Conservation (phyloP, 805 yeast genomes). For the Metschnikowia bowlesiae region DNA sequence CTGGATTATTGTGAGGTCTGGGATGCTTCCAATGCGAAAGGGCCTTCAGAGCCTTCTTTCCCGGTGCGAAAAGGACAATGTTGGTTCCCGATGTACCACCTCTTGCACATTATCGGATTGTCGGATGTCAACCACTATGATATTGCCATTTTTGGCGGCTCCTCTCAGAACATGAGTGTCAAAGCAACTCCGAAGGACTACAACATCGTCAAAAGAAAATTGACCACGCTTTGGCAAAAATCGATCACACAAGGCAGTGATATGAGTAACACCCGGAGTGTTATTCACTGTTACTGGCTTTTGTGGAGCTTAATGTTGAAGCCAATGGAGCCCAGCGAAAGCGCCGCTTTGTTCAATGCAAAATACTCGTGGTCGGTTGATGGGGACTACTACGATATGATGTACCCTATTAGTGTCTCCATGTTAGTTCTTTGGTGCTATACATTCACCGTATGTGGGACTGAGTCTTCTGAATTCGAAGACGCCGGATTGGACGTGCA, state of each 20-base stretch:
- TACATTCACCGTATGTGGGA: constrained; percentile 30
- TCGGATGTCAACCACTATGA: constrained; percentile 73
- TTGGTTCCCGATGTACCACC: constrained; percentile 64
- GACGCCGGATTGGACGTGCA: constrained; percentile 11
- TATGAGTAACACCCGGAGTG: constrained; percentile 30
- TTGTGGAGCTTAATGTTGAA: constrained; percentile 37
- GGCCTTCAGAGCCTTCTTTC: constrained; percentile 7
- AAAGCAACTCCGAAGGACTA: constrained; percentile 34
- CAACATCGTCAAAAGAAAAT: constrained; percentile 29
- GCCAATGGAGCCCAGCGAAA: constrained; percentile 19
- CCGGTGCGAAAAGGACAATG: constrained; percentile 34
- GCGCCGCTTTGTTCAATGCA: constrained; percentile 9
- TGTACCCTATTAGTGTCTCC: constrained; percentile 36
- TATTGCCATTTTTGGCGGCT: constrained; percentile 74
- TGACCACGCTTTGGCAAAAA: constrained; percentile 29
- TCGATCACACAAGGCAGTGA: constrained; percentile 19
- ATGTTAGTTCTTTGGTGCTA: constrained; percentile 40
- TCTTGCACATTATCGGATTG: constrained; percentile 60
- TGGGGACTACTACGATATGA: constrained; percentile 33
- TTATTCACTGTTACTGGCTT: constrained; percentile 37
- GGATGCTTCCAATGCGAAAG: constrained; percentile 21
- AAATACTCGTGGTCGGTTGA: constrained; percentile 28
- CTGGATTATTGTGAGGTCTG: constrained; percentile 58
- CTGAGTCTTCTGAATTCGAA: constrained; percentile 23
- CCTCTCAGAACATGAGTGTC: constrained; percentile 60